Base-by-base conservation (phyloP, 2,329 filamentous ascomycete species). In the Cladosporium halotolerans region DNA sequence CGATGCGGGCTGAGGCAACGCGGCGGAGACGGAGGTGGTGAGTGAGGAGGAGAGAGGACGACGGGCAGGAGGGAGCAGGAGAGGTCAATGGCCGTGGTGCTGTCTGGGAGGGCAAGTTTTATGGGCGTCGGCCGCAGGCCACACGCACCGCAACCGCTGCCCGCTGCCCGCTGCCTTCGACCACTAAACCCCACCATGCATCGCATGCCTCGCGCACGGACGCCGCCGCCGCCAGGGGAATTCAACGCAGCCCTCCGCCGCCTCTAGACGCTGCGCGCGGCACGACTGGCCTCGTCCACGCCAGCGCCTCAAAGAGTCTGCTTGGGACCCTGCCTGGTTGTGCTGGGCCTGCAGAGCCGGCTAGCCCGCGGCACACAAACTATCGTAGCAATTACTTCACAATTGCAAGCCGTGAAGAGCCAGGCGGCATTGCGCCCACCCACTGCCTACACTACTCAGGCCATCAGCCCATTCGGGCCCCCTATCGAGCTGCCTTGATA, bases 171-270 rank as follows among this genome's bases (percentile, higher is more conserved):
- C 46, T 47, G 32, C 45, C 40, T 34, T 18, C 31, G 9, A 39
- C 47, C 33, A 50, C 47, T 16, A 14, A 18, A 36, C 46, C 47
- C 47, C 47, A 50, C 47, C 47, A 50, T 28, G 16, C 18, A 10
- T 14, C 44, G 34, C 36, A 33, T 32, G 44, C 44, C 44, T 9
- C 6, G 36, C 38, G 47, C n/a, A 41, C 23, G 40, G 40, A 13
- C 40, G 18, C 19, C 18, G 7, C 23, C 4, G 16, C 6, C 8
- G 40, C 23, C 23, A 28, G 23, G 36, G n/a, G 38, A 19, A 18
- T 50, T 50, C 47, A 50, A 50, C 47, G 40, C 40, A 50, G 42
- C 28, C 23, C 47, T 38, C 40, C 47, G 47, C 47, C 47, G 45
- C 47, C 38, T 42, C 47, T 50, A 50, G 47, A 50, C 45, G 23